These are phyloP conservation scores for Didymosphaeria variabile DNA, from an alignment of 2,329 filamentous ascomycete genomes.

Conservation along the genomic window DNA sequence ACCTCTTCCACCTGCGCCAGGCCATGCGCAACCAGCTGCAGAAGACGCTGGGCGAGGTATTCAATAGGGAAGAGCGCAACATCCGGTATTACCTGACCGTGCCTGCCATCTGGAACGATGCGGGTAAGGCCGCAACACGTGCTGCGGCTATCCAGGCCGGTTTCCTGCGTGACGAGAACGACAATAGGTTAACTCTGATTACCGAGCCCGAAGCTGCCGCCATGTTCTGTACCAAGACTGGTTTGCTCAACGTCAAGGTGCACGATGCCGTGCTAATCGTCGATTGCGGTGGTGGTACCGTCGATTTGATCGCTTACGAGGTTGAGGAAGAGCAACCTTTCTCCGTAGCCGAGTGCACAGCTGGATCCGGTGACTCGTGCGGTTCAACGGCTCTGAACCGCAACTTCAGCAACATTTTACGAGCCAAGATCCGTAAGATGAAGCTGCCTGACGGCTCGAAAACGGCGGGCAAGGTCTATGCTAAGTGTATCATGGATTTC, in stretches of 20 bases:
- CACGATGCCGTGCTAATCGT: slow-evolving; percentile 98
- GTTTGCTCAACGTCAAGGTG: slow-evolving; percentile 94
- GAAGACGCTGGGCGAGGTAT: slow-evolving; percentile 96
- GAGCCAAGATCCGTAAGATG: slow-evolving; percentile 99
- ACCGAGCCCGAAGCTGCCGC: slow-evolving; percentile 97
- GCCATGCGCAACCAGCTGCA: slow-evolving; percentile 95
- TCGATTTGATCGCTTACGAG: slow-evolving; percentile 98
- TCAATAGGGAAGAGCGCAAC: slow-evolving; percentile 97
- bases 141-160: slow-evolving; percentile 96
- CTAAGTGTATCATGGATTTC: slow-evolving; percentile 99
- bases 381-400: slow-evolving; percentile 98
- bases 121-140: slow-evolving; percentile 94
- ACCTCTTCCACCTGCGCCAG: slow-evolving; percentile 96
- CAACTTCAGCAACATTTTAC: slow-evolving; percentile 97
- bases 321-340: slow-evolving; percentile 98
- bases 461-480: slow-evolving; percentile 97
- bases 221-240: slow-evolving; percentile 97
- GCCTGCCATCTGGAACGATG: slow-evolving; percentile 99
- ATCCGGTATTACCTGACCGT: slow-evolving; percentile 98
- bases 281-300: slow-evolving; percentile 97
- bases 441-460: slow-evolving; percentile 96
- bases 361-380: slow-evolving; percentile 95
- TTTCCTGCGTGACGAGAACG: slow-evolving; percentile 95
- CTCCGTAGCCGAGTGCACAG: slow-evolving; percentile 95
- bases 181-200: slow-evolving; percentile 92